These are phyloP conservation scores for Lentinula sp. DNA, from an alignment of 768 basidiomycete species.

Conservation along the genomic window DNA sequence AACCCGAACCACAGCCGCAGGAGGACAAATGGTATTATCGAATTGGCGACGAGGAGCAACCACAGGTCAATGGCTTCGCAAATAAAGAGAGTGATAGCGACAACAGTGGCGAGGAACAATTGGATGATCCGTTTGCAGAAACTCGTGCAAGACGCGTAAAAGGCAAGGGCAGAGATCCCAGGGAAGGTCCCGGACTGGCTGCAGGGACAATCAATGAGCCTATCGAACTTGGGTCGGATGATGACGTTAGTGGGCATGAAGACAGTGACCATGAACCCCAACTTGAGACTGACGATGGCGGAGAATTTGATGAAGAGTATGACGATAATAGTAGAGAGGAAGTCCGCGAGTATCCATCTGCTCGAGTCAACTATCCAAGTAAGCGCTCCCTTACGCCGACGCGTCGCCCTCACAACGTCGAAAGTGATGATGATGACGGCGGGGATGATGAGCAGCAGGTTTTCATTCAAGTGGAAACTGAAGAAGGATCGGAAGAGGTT, in stretches of 20 bases:
- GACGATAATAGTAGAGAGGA: neutral
- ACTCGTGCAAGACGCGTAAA: constrained; percentile 43
- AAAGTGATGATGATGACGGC: constrained; percentile 10
- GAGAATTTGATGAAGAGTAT: constrained; percentile 12
- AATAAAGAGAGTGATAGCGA: constrained; percentile 20
- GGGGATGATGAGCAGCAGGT: constrained; percentile 5
- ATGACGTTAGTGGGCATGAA: constrained; percentile 4
- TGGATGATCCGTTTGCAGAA: constrained; percentile 54
- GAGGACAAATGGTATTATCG: constrained; percentile 2
- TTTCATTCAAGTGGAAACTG: neutral
- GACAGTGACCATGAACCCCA: constrained; percentile 9
- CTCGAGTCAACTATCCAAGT: neutral
- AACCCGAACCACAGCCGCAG: constrained; percentile 13
- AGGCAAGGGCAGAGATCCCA: constrained; percentile 58
- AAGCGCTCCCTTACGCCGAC: neutral
- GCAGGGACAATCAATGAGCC: constrained; percentile 32
- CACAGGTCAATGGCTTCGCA: neutral
- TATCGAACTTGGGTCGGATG: constrained; percentile 34
- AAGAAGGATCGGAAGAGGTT: neutral
- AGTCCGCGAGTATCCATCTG: constrained; percentile 13
- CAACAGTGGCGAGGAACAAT: constrained; percentile 19
- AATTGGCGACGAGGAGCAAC: neutral
- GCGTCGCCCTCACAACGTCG: constrained; percentile 12
- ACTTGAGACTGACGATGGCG: constrained; percentile 4
- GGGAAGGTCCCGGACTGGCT: constrained; percentile 51